A percentile compares a stretch with the other conserved stretches of the same genome.
These are phyloP conservation scores for Fusarium solani-melongenae DNA, from an alignment of 2,329 filamentous ascomycete species.

Conservation along the genomic window DNA sequence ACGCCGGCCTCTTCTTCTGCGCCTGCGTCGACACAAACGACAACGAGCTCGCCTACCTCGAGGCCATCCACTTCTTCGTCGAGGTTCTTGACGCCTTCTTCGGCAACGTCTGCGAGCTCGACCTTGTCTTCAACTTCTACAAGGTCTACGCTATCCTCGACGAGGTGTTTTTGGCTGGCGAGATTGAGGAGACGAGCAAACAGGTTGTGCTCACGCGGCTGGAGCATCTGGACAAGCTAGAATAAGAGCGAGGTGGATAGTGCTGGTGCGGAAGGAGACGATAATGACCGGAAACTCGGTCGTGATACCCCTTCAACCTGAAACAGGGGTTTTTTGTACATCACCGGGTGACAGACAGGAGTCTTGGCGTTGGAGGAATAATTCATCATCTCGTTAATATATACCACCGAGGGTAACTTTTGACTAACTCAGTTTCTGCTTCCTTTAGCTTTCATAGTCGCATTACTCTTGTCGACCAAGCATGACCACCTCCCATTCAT, in stretches of 20 bases:
- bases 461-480: not conserved
- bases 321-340: conserved; percentile 23
- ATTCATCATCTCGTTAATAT: conserved; percentile 24
- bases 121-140: conserved; percentile 86
- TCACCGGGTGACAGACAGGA: conserved; percentile 27
- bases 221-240: conserved; percentile 96
- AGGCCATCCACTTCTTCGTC: conserved; percentile 99
- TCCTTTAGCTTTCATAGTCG: not conserved
- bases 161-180: conserved; percentile 96
- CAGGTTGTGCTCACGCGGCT: conserved; percentile 94
- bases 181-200: conserved; percentile 99
- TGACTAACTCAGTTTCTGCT: not conserved
- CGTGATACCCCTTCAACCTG: not conserved
- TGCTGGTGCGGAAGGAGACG: not conserved
- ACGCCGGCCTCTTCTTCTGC: conserved; percentile 98
- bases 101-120: conserved; percentile 97
- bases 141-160: conserved; percentile 98
- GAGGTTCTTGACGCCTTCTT: conserved; percentile 99
- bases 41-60: conserved; percentile 95
- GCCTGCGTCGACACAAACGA: conserved; percentile 99
- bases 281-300: not conserved
- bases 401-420: conserved; percentile 21
- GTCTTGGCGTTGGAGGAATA: conserved; percentile 31
- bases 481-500: not conserved
- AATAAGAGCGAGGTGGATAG: conserved; percentile 63